Base-by-base conservation (phyloP, 306 rosid genomes). In the Alnus rubra region DNA sequence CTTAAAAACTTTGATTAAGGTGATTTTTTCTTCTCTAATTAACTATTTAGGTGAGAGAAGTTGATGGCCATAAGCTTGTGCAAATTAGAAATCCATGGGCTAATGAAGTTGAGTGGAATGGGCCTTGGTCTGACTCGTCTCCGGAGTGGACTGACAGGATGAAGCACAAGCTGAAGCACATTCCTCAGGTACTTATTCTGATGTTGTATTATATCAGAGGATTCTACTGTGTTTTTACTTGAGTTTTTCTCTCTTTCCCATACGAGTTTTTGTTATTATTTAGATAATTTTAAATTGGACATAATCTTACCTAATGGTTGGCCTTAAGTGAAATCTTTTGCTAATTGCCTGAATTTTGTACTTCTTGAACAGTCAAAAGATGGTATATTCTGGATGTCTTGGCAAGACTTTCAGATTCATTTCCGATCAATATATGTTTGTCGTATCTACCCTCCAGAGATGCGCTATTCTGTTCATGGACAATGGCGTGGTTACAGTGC, bases 61-160 rank as follows among this genome's bases (percentile, higher is more conserved):
- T 93, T 82, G 99, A 96, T 86, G 93, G 99, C 74, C 98, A 96
- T 88, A 96, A 91, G 89, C 96, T 96, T 78, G 97, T 96, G 82
- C 99, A 93, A 86, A 96, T 96, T 79, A 90, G 99, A 81, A 96
- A 96, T 88, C 99, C 99, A 68, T 96, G 99, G 99, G 99, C 99
- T 68, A 96, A 91, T 69, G 99, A 96, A 93, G 99, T 96, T 75
- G 99, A 96, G 87, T 96, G 99, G 99, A 96, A 93, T 85, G 99
- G 99, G 70, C 98, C 97, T 47, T 96, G 99, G 99, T 90, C 99
- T 28, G 99, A 96, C 87, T 82, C 91, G 48, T 96, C 98, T 1
- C 88, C 92, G 51, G 98, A 93, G 78, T 96, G 99, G 99, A 89
- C 96, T 18, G 99, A 96, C 82, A 89, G 99, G 88, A 90, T 93